Base-by-base conservation (phyloP, 2,329 filamentous ascomycete genomes). In the Biscogniauxia mediterranea region DNA sequence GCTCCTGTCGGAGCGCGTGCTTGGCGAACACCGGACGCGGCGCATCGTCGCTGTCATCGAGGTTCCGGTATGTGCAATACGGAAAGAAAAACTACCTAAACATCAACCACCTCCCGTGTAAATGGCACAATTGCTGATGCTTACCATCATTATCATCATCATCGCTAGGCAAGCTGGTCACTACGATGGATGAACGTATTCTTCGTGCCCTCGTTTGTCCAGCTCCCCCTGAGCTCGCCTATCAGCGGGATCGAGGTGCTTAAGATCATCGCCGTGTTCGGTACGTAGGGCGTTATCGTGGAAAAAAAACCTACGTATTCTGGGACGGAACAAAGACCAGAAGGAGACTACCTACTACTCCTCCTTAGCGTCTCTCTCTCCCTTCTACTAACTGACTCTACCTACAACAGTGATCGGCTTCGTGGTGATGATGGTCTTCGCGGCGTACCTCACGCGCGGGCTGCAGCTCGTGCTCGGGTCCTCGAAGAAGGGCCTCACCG, bases 141-240 rank as follows among this genome's bases (percentile, higher is more conserved):
- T 32, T 32, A 13, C 7, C 11, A 5, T 4, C 21, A 1, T n/a
- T n/a, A n/a, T n/a, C n/a, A n/a, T n/a, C n/a, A n/a, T 6, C 25
- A 17, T 23, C 15, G n/a, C 5, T 61, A 86, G 82, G 82, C 82
- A 53, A 81, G 81, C 7, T 87, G 84, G 79, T 80, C 83, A 5
- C 74, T 87, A 25, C 78, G 80, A 52, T 87, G 84, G 78, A 85
- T 87, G 66, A 85, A 81, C 60, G 74, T 86, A 56, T 80, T 85
- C 65, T 87, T 87, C 66, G 84, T 81, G 2, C 85, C 84, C 8
- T 81, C 83, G 0, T 88, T 88, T 73, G 79, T 87, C 7, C 76
- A 85, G 26, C 74, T 88, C 0, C 84, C 85, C 6, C 75, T 88
- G 1, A 86, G 83, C 65, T 79, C 83, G 1, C 65, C 79, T 0